Evolutionary conservation across 805 yeast species (phyloP), one percentile per base, ranked within the genome.

Genomic region (Lachancea thermotolerans): DNA sequence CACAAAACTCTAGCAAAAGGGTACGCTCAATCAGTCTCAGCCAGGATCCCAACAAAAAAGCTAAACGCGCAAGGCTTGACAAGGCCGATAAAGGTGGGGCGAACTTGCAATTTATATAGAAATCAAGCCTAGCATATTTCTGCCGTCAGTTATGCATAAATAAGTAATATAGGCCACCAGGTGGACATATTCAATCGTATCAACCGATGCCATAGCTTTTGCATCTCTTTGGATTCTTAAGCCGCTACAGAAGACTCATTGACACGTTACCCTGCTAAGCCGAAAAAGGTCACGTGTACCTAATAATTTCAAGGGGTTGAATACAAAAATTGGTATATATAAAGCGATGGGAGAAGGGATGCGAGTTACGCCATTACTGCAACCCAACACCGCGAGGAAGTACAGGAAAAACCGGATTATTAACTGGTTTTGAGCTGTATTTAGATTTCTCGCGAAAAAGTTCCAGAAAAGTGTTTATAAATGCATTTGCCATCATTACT

Each of bases 41-140:
- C 11, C 63, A 58, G 39, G 60, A 56, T 21, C 62, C 62, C 8
- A 41, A 52, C 14, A 56, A 52, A 39, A 59, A 54, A 39, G 51
- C 58, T 14, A 63, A 62, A 40, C 56, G 67, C 30, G 67, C 67
- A 21, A 59, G 52, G 49, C 47, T 63, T 17, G 64, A 61, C 44
- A 56, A 53, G 35, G 52, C 62, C 7, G 49, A 48, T 30, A 51
- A 52, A 27, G 51, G 41, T 14, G 44, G 50, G 8, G 49, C 49
- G 16, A 51, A 48, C 43, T 38, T 55, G 34, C 62, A 53, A 34
- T 55, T 58, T 35, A 43, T 46, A 10, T 53, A 46, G 29, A 14
- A 10, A 35, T 14, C 15, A 18, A 35, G 21, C 25, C 7, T 21
- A 4, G 25, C 4, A 7, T 21, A 21, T 21, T 21, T 21, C 7